Percentiles rank a stretch among this genome's conserved stretches.
These are phyloP conservation scores for Solanum commersonii DNA, from an alignment of 257 asterid species.

Conservation along the genomic window DNA sequence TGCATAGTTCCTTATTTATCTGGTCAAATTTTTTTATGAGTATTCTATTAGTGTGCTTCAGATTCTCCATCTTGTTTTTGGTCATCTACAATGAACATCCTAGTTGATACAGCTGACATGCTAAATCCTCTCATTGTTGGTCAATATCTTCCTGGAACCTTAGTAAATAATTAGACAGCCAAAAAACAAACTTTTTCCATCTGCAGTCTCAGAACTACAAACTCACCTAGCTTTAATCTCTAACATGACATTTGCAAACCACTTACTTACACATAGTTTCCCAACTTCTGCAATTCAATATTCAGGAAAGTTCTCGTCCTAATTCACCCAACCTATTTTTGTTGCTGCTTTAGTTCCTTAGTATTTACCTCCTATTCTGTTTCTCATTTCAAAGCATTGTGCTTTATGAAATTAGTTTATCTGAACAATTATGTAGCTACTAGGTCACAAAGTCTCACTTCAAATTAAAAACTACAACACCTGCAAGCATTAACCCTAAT, in stretches of 20 bases:
- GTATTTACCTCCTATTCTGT: background rate
- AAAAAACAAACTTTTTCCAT: background rate
- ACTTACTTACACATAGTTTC: background rate
- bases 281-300: background rate
- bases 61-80: background rate
- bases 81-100: background rate
- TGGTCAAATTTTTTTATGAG: background rate
- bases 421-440: background rate
- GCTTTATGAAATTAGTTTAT: background rate
- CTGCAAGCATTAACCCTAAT: constrained; percentile 1
- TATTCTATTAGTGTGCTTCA: background rate
- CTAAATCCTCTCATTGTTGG: background rate
- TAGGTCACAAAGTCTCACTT: background rate
- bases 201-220: background rate
- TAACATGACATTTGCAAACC: background rate
- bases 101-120: background rate
- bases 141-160: background rate
- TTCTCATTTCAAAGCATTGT: background rate
- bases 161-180: background rate
- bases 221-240: background rate
- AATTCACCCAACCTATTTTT: background rate
- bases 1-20: background rate
- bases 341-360: background rate
- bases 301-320: background rate
- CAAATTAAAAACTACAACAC: background rate